phyloP scores from a whole-genome alignment of 257 asterid genomes.

The Cruciata laevipes region DNA sequence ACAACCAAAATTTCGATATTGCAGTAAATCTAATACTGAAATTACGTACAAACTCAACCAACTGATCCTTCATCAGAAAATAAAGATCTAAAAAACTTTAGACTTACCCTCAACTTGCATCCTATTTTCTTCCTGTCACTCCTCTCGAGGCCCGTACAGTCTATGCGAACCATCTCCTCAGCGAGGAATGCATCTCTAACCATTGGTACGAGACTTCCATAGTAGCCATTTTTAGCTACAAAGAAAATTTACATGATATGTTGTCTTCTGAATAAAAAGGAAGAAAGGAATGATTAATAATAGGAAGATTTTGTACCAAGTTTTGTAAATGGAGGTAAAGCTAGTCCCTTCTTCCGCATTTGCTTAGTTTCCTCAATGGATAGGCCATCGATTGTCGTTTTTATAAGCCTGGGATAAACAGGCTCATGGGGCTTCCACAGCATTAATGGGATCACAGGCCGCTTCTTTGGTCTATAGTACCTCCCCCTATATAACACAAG shows the following conservation, averaged over 20 bases:
- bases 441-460: slow-evolving; percentile 74
- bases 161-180: slow-evolving; percentile 76
- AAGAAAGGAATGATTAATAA: neutral
- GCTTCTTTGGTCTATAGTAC: slow-evolving; percentile 48
- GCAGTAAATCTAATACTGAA: too few relatives aligned
- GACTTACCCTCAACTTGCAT: slow-evolving; percentile 48
- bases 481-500: slow-evolving; percentile 74
- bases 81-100: neutral
- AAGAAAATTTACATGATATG: neutral
- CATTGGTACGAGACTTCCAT: slow-evolving; percentile 86
- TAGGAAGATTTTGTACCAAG: slow-evolving; percentile 47
- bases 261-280: slow-evolving; percentile 9
- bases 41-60: neutral
- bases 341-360: slow-evolving; percentile 71
- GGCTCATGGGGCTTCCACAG: slow-evolving; percentile 98
- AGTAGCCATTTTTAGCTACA: slow-evolving; percentile 92
- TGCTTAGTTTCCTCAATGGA: slow-evolving; percentile 81
- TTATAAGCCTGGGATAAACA: slow-evolving; percentile 80
- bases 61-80: neutral
- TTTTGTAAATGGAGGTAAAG: slow-evolving; percentile 60
- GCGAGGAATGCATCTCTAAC: slow-evolving; percentile 81
- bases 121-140: slow-evolving; percentile 92
- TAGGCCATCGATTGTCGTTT: slow-evolving; percentile 77
- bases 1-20: neutral
- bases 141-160: slow-evolving; percentile 73